Evolutionary conservation across 306 rosid species (phyloP), one percentile per base, ranked within the genome.

Genomic region (Fragaria vesca): DNA sequence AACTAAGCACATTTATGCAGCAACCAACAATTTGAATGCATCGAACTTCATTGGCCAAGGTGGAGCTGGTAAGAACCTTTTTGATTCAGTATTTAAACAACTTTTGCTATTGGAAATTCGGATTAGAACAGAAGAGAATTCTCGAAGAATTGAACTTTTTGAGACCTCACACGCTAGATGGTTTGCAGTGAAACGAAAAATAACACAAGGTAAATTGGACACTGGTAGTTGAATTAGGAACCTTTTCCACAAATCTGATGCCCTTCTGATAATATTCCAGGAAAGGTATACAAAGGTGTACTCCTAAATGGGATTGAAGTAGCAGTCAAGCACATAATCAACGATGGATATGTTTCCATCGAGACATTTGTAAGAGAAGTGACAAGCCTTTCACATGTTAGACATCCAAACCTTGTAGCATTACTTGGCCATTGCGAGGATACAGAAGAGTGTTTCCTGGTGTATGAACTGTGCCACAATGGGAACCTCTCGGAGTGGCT

Each of bases 401-500:
- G 75, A 66, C 93, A 89, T 79, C 90, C 84, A 61, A 87, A 89
- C 66, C 83, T 89, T 12, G 91, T 89, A 69, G 79, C 88, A 52
- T 79, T 89, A 79, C 72, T 89, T 0, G 91, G 94, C 58, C 78
- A 79, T 79, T 82, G 89, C 26, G 86, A 82, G 78, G 82, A 48
- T 13, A 80, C 67, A 66, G 86, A 75, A 80, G 91, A 88, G 79
- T 83, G 87, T 82, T 91, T 89, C 85, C 91, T 91, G 26, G 89
- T 88, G 58, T 91, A 91, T 82, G 97, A 91, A 78, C 80, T 88
- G 30, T 91, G 92, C 75, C 88, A 80, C 69, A 83, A 86, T 63
- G 92, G 92, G 58, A 85, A 78, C 90, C 92, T 89, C 75, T 85
- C 94, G 51, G 88, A 91, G 60, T 88, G 92, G 94, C 83, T 91